Base-by-base conservation (phyloP, 225 moss, liverwort and hornwort genomes). In the Bryum argenteum region DNA sequence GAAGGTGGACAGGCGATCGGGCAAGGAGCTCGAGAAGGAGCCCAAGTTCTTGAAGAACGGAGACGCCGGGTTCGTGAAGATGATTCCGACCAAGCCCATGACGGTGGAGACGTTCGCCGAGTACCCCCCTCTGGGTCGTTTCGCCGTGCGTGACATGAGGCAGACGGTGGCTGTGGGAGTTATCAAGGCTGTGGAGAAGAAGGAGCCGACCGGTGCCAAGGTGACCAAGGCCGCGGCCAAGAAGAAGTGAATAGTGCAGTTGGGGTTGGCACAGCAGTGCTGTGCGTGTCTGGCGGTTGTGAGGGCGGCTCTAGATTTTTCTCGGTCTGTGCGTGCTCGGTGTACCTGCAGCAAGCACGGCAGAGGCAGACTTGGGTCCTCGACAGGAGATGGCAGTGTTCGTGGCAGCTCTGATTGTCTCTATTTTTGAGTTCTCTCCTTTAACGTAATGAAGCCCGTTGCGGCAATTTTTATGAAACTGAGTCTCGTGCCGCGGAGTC, bases 11-110 rank as follows among this genome's bases (percentile, higher is more conserved):
- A n/a, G n/a, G n/a, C n/a, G n/a, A n/a, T n/a, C n/a, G n/a, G n/a
- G n/a, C n/a, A n/a, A n/a, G n/a, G n/a, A n/a, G n/a, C n/a, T n/a
- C n/a, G n/a, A n/a, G n/a, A n/a, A 87, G 84, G 87, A 87, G 84
- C 87, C 87, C 0, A 87, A 87, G 87, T 84, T 87, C 50, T 21
- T 87, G 84, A 87, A 87, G 87, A 87, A 87, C 45, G 87, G 87
- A 1, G 87, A 87, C 64, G 87, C 87, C 0, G 87, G 84, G 41
- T 81, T 87, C 61, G 84, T 87, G 78, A 87, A 87, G 84, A 84
- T 87, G 87, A n/a, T 87, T 57, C 84, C 84, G 11, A 74, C 87
- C 0, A 87, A 87, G 87, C 84, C 87, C 0, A 87, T 87, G 84
- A 88, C 82, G 3, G 88, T 88, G 71, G 85, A 88, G 77, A 80